These are phyloP conservation scores for Aspergillus baeticus DNA, from an alignment of 495 filamentous ascomycete species.

Conservation along the genomic window DNA sequence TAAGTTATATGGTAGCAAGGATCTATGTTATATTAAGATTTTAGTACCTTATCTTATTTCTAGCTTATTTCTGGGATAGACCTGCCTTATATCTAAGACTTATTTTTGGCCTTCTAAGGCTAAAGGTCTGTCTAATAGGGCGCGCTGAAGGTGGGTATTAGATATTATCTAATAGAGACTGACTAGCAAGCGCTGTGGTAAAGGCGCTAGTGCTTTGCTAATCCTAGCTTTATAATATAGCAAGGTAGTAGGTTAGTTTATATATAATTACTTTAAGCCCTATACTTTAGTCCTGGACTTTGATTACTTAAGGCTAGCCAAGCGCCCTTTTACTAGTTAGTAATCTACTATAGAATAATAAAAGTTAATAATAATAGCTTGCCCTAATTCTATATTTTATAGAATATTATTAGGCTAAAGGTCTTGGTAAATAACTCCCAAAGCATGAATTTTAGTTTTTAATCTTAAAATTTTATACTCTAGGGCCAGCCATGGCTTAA, in stretches of 20 bases:
- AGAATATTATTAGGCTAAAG: conserved; percentile 11
- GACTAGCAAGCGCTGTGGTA: too few species aligned
- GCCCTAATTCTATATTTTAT: conserved; percentile 3
- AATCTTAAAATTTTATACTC: conserved; percentile 17
- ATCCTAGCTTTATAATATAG: too few species aligned
- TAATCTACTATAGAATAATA: neutral
- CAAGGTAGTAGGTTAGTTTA: too few species aligned
- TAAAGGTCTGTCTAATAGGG: neutral
- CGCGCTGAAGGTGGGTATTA: neutral
- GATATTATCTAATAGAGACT: neutral
- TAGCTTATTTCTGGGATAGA: neutral
- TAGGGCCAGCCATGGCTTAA: neutral
- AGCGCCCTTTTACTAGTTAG: neutral
- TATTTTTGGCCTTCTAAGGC: neutral
- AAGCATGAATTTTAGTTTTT: conserved; percentile 15
- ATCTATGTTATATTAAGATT: too few species aligned
- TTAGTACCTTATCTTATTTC: too few species aligned
- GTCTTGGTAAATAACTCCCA: conserved; percentile 16
- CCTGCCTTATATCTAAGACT: neutral
- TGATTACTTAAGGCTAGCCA: too few species aligned
- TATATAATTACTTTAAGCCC: too few species aligned
- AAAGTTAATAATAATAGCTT: conserved; percentile 8
- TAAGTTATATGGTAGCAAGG: conserved; percentile 6
- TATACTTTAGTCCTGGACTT: too few species aligned
- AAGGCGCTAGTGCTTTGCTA: too few species aligned